Evolutionary conservation across 2,329 filamentous ascomycete species (phyloP), one percentile per base, ranked within the genome.

Genomic region (Ilyonectria destructans): DNA sequence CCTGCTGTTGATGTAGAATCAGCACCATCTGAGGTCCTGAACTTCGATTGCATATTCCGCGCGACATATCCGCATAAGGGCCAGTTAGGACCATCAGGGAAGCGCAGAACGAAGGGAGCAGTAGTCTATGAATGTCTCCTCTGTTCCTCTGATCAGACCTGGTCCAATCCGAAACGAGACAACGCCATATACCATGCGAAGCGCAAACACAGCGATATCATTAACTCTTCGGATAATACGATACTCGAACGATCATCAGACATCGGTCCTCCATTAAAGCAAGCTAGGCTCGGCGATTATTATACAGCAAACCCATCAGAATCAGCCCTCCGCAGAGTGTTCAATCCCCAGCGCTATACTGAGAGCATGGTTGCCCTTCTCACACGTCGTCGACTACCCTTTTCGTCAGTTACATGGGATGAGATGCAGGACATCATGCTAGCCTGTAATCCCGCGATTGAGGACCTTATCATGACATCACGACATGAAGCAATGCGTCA

Each of bases 181-280:
- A 57, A 57, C 54, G 35, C 54, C 21, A 57, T 40, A 57, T 57
- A 57, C 35, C 19, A 57, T 37, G 35, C 35, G n/a, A 57, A 45
- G 35, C 35, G 54, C 31, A 57, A n/a, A 45, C 21, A 57, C 35
- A 19, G 35, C 23, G 54, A 57, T 26, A 45, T 57, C 1, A 23
- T 57, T 57, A 40, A 26, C 35, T 57, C 54, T 57, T 57, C 54
- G 13, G 54, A 57, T 15, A 57, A 57, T 57, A 57, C 35, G 40
- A 40, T 57, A 45, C 21, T 45, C 54, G 35, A 19, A 57, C 54
- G 54, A 26, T 57, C 35, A 29, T 57, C 35, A 40, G 54, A 57
- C 35, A 57, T 57, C 10, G 54, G 54, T 23, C 54, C 21, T 57
- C 33, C 13, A 40, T 57, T 15, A 40, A 57, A 57, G 21, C 35